Base-by-base conservation (phyloP, 306 rosid species). In the Acacia acuminata region DNA sequence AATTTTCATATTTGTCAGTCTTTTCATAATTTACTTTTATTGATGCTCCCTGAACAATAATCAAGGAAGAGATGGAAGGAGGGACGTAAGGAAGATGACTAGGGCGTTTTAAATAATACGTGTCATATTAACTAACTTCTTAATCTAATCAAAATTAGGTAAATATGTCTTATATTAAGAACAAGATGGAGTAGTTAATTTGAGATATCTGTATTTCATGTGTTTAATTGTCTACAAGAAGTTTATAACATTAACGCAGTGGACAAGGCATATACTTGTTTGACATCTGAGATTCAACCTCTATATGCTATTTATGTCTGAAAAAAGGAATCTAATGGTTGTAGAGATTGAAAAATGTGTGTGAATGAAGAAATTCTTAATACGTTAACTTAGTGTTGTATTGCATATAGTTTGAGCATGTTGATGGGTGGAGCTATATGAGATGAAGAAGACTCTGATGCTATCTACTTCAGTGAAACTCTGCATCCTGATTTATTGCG, bases 271-370 rank as follows among this genome's bases (percentile, higher is more conserved):
- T 77, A 73, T 32, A 40, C 82, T 48, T 71, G 61, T 42, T 7
- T n/a, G 32, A 56, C 16, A 44, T 60, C 32, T 73, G 71, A 58
- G 65, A 16, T 40, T 36, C 53, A 51, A 50, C 63, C 77, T 55
- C 56, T 42, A 13, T 44, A 32, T 36, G 55, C 34, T 56, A 3
- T 67, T 32, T 34, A 22, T 66, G 40, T 15, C 42, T 5, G 20
- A 14, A 36, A 66, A 16, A 66, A 17, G 12, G 16, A 66, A 16
- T 68, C 47, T 20, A 66, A 36, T 19, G 44, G 16, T 19, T 19
- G 44, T 73, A 56, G 67, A 81, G 60, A 47, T 79, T 30, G 73
- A 32, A 64, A 79, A 79, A 79, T 48, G 42, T 70, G 65, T 68
- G 44, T 22, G 32, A 75, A 34, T 30, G 25, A 78, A 48, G 14